These are phyloP conservation scores for Xylaria sp. DNA, from an alignment of 2,329 filamentous ascomycete species.

Conservation along the genomic window DNA sequence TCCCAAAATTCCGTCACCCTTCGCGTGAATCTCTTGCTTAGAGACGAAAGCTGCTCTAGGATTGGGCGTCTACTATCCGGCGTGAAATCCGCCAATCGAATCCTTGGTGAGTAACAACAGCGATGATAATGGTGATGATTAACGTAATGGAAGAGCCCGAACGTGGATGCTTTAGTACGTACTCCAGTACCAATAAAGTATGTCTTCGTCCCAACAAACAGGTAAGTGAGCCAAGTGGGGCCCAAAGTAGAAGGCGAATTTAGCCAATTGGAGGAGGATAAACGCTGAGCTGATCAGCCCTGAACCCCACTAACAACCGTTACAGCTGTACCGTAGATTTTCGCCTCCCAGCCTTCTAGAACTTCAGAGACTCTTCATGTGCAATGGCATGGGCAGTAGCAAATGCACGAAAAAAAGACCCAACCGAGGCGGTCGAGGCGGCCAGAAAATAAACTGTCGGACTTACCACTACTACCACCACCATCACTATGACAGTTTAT, in stretches of 20 bases:
- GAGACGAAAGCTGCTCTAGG: background rate
- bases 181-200: background rate
- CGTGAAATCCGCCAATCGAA: background rate
- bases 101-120: background rate
- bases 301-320: slow-evolving; percentile 19
- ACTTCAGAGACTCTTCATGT: slow-evolving; percentile 4
- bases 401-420: too few relatives aligned
- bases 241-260: background rate
- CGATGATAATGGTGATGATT: background rate
- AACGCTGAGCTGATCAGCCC: slow-evolving; percentile 14
- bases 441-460: too few relatives aligned
- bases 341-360: slow-evolving; percentile 28
- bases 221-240: slow-evolving; percentile 1
- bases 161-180: background rate
- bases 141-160: background rate
- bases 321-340: slow-evolving; percentile 9
- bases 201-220: slow-evolving; percentile 32
- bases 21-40: background rate
- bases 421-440: too few relatives aligned
- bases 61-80: background rate
- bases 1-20: background rate
- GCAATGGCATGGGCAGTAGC: too few relatives aligned
- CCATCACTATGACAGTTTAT: too few relatives aligned
- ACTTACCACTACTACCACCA: too few relatives aligned
- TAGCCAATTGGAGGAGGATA: slow-evolving; percentile 11